Conservation (phyloP, 495 filamentous ascomycete species). For the Aspergillus sparsus region DNA sequence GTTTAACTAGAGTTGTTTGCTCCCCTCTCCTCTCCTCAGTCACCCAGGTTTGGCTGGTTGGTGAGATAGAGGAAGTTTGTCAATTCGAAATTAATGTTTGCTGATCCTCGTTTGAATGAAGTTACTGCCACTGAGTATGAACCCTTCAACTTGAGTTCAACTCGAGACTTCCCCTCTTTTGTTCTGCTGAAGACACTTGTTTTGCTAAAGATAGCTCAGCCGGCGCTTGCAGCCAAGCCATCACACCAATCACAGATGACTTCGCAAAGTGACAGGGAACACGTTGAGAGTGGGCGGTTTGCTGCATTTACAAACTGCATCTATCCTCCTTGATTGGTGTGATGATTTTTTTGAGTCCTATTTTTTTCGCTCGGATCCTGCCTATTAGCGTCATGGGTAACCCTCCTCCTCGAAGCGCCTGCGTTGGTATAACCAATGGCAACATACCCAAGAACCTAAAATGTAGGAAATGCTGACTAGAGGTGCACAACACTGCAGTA, state of each 20-base stretch:
- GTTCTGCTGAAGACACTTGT: not conserved
- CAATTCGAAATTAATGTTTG: slow-evolving; percentile 2
- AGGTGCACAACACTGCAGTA: slow-evolving; percentile 44
- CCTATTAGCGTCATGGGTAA: slow-evolving; percentile 20
- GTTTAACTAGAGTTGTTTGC: not conserved
- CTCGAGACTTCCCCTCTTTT: not conserved
- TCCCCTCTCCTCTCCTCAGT: not conserved
- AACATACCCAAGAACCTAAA: slow-evolving; percentile 4
- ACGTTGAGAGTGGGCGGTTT: slow-evolving; percentile 24
- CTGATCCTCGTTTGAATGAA: slow-evolving; percentile 3
- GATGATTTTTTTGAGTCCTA: slow-evolving; percentile 10
- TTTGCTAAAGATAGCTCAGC: slow-evolving; percentile 36
- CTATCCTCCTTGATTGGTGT: slow-evolving; percentile 23
- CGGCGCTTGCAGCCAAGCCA: slow-evolving; percentile 34
- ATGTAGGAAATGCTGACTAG: slow-evolving; percentile 23
- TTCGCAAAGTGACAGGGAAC: slow-evolving; percentile 6
- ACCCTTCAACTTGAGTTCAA: not conserved
- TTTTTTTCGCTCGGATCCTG: slow-evolving; percentile 14
- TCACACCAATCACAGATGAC: slow-evolving; percentile 22
- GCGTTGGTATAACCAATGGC: slow-evolving; percentile 23
- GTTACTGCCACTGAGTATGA: not conserved
- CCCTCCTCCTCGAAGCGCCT: slow-evolving; percentile 28
- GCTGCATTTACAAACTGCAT: slow-evolving; percentile 25
- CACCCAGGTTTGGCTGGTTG: slow-evolving; percentile 1
- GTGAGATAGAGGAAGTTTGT: not conserved